Evolutionary conservation across 1,284 basidiomycete species (phyloP).

Genomic region (Thecaphora thlaspeos): DNA sequence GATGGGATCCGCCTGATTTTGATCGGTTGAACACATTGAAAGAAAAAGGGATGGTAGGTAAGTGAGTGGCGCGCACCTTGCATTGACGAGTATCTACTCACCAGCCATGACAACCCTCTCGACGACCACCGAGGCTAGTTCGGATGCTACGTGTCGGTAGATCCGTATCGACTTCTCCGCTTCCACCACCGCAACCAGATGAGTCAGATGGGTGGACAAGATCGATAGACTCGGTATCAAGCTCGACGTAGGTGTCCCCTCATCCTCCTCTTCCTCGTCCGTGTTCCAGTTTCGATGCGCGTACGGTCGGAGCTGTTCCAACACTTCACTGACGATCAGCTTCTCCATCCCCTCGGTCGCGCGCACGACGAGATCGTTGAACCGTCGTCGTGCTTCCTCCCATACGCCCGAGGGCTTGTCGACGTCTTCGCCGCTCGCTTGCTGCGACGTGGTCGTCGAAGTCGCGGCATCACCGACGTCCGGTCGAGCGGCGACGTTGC

Average conservation of each 20-base stretch:
- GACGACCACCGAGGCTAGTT: conserved; percentile 28
- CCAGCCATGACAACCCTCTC: conserved; percentile 49
- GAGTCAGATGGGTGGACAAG: conserved; percentile 42
- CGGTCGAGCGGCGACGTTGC: conserved; percentile 24
- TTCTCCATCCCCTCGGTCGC: conserved; percentile 33
- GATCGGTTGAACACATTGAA: conserved; percentile 3
- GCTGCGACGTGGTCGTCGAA: no score
- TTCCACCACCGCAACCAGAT: conserved; percentile 39
- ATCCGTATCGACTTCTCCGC: conserved; percentile 25
- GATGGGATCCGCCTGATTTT: conserved; percentile 9
- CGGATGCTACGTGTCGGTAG: conserved; percentile 34
- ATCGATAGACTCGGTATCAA: conserved; percentile 42
- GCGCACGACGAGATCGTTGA: conserved; percentile 24
- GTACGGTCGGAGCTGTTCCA: conserved; percentile 38
- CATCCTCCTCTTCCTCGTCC: conserved; percentile 2
- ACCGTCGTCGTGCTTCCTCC: conserved; percentile 38
- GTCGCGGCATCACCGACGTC: no score
- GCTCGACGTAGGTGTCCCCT: conserved; percentile 31
- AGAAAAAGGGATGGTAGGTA: conserved; percentile 1
- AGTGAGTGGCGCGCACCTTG: no score
- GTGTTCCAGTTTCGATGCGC: conserved; percentile 32
- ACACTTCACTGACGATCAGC: conserved; percentile 39
- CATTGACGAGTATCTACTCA: conserved; percentile 8
- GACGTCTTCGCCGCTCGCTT: conserved; percentile 11
- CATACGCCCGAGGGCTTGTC: no score